Base-by-base conservation (phyloP, 2,329 filamentous ascomycete species). In the Pleochaeta shiraiana region DNA sequence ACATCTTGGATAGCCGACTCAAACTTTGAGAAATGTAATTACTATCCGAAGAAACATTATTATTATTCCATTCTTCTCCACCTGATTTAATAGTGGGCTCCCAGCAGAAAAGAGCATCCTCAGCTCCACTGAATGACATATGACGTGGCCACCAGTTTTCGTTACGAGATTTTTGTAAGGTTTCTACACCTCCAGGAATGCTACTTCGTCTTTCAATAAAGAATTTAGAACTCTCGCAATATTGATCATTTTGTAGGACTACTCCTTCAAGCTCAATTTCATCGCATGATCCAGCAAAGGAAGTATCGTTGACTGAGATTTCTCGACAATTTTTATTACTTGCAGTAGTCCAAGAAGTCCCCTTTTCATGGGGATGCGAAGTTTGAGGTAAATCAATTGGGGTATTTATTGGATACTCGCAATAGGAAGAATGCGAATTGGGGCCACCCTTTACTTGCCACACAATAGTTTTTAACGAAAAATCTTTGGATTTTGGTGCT, bases 61-160 rank as follows among this genome's bases (percentile, higher is more conserved):
- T 14, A 1, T 4, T 12, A 30, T 55, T 55, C 16, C n/a, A 19
- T 12, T 70, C 71, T 12, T 69, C 73, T 21, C 78, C 76, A 33
- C 75, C 72, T 3, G 70, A 67, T 1, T 79, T 66, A 64, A 76
- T 75, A 3, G 77, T 73, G 60, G 81, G 79, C 4, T 81, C 76
- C 86, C 87, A 90, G 19, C 75, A 77, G 0, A 90, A 75, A 7
- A 91, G 75, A n/a, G 84, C 86, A 66, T 90, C 85, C 74, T 88
- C 86, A 0, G 85, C 87, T 55, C 85, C 79, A 65, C 85, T 84
- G 72, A 91, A 91, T 3, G 87, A 90, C 67, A 91, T 78, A 53
- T 86, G 81, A 1, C 87, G 83, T 0, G 86, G 82, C 81, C 85
- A 88, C 65, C 81, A 81, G 31, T 78, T 78, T 67, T 87, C 83